Conservation (phyloP, 768 basidiomycete species). For the Naganishia vaughanmartiniae region DNA sequence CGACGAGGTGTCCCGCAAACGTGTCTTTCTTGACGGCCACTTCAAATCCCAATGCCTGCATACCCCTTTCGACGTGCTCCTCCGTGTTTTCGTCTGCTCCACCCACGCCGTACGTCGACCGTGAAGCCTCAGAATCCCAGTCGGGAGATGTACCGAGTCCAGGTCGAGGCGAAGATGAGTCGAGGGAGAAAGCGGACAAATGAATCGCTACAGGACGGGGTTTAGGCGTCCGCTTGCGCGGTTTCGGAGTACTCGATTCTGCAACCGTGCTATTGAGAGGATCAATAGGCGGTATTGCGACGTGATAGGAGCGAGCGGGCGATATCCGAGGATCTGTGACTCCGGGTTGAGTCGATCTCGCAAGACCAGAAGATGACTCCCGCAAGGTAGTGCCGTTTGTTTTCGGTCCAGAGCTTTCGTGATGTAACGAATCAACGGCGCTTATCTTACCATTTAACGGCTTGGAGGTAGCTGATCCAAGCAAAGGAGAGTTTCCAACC, state of each 20-base stretch:
- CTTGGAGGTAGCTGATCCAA: neutral
- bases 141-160: neutral
- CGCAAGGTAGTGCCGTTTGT: neutral
- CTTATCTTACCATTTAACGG: neutral
- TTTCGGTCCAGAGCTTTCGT: neutral
- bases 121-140: neutral
- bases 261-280: neutral
- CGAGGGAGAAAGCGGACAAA: neutral
- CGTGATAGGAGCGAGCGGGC: neutral
- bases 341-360: neutral
- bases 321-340: neutral
- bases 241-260: neutral
- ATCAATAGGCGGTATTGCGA: neutral
- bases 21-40: neutral
- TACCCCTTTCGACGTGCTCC: neutral
- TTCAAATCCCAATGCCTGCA: conserved; percentile 9
- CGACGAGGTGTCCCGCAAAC: neutral
- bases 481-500: neutral
- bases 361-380: neutral
- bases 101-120: neutral
- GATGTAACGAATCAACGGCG: neutral
- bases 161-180: neutral
- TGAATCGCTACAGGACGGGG: neutral
- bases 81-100: neutral
- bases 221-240: neutral